Evolutionary conservation across 1,284 basidiomycete genomes (phyloP).

Genomic region (Naganishia liquefaciens): DNA sequence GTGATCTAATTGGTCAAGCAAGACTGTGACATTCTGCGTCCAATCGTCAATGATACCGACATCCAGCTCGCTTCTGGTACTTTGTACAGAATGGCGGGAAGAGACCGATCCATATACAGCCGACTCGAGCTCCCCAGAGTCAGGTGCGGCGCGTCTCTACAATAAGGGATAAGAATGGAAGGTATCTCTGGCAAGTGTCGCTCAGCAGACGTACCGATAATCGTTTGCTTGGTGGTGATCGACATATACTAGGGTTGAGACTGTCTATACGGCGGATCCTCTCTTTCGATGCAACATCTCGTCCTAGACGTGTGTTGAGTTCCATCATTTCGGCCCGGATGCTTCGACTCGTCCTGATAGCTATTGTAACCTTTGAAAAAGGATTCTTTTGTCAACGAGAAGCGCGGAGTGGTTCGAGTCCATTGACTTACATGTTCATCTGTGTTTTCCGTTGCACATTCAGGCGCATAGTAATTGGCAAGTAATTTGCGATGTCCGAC

Average conservation of each 20-base stretch:
- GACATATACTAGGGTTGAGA: constrained; percentile 14
- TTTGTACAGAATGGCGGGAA: constrained; percentile 30
- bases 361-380: constrained; percentile 8
- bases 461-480: constrained; percentile 2
- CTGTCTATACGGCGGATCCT: constrained; percentile 2
- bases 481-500: background rate
- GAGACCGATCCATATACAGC: constrained; percentile 36
- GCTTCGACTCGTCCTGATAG: constrained; percentile 11
- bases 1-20: constrained; percentile 39
- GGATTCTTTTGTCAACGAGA: background rate
- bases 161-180: too few relatives aligned
- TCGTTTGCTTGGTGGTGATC: constrained; percentile 22
- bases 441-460: constrained; percentile 9
- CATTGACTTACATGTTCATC: constrained; percentile 21
- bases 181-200: background rate
- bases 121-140: constrained; percentile 10
- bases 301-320: constrained; percentile 12
- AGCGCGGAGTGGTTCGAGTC: background rate
- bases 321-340: constrained; percentile 27
- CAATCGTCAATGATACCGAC: constrained; percentile 31
- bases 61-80: constrained; percentile 37
- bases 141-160: constrained; percentile 17
- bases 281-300: constrained; percentile 16
- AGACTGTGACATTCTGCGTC: constrained; percentile 32
- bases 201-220: constrained; percentile 6